These are phyloP conservation scores for Colletotrichum godetiae DNA, from an alignment of 2,329 filamentous ascomycete genomes.

Conservation along the genomic window DNA sequence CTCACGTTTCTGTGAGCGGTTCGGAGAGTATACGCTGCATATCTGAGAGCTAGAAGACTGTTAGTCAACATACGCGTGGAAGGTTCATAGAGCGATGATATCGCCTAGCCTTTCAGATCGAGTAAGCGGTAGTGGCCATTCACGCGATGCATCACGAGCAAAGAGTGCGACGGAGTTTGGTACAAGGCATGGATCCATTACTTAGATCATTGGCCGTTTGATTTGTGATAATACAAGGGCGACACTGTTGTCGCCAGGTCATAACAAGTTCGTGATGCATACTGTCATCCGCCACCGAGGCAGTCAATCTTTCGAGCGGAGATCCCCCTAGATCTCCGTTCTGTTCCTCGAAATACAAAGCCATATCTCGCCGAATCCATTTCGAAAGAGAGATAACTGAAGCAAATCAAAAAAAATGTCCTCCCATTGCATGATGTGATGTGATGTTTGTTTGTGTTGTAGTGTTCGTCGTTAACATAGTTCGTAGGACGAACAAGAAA, in stretches of 20 bases:
- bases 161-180: not conserved
- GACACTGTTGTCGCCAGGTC: constrained; percentile 27
- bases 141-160: not conserved
- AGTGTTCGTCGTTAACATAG: constrained; percentile 5
- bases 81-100: not conserved
- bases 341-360: constrained; percentile 23
- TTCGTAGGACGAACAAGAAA: not conserved
- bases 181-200: constrained; percentile 33
- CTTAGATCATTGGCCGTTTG: constrained; percentile 28
- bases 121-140: not conserved
- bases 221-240: constrained; percentile 30
- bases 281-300: constrained; percentile 10
- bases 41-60: not conserved
- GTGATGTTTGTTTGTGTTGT: constrained; percentile 5
- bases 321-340: not conserved
- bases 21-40: not conserved
- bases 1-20: not conserved
- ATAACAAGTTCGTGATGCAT: constrained; percentile 30
- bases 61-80: not conserved
- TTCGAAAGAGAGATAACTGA: not conserved
- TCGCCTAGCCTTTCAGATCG: too few relatives aligned
- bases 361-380: constrained; percentile 21
- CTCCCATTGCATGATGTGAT: constrained; percentile 10
- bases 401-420: not conserved
- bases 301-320: constrained; percentile 17